Conservation (phyloP, 2,329 filamentous ascomycete genomes). For the Arthrinium phaeospermum region DNA sequence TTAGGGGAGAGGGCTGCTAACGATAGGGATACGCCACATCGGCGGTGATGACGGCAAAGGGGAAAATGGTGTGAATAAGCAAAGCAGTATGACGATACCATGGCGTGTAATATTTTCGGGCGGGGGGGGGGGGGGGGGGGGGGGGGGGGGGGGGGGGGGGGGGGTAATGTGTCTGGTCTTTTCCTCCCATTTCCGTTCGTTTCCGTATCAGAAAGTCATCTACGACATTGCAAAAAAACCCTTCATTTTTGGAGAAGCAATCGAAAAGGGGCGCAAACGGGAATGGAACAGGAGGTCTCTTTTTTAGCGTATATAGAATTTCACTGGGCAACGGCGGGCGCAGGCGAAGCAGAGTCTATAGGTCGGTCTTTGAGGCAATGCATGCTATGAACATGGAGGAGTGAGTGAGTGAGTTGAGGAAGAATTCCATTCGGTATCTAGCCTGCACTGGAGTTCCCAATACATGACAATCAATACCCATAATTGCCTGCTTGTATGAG, state of each 20-base stretch:
- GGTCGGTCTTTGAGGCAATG: constrained; percentile 4
- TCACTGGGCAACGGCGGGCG: background rate
- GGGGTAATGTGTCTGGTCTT: background rate
- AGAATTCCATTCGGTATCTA: background rate
- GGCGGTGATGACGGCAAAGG: background rate
- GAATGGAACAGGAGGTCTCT: background rate
- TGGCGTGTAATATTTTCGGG: constrained; percentile 2
- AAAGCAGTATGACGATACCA: constrained; percentile 19
- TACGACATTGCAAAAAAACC: background rate
- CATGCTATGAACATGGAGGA: background rate
- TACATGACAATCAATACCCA: background rate
- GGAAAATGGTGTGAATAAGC: background rate
- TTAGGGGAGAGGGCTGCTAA: constrained; percentile 34
- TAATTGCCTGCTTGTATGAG: background rate
- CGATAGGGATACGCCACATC: background rate
- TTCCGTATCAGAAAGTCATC: constrained; percentile 3
- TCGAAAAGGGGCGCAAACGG: background rate
- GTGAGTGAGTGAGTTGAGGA: background rate
- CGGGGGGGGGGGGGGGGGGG: background rate
- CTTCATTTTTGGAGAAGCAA: background rate
- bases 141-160: background rate
- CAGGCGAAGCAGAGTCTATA: background rate
- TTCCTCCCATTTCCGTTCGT: background rate
- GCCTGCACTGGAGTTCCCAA: background rate
- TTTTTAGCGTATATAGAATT: background rate